A percentile compares a stretch with the other conserved stretches of the same genome.
These are phyloP conservation scores for Eucalyptus urophylla DNA, from an alignment of 345 rosid species.

Conservation along the genomic window DNA sequence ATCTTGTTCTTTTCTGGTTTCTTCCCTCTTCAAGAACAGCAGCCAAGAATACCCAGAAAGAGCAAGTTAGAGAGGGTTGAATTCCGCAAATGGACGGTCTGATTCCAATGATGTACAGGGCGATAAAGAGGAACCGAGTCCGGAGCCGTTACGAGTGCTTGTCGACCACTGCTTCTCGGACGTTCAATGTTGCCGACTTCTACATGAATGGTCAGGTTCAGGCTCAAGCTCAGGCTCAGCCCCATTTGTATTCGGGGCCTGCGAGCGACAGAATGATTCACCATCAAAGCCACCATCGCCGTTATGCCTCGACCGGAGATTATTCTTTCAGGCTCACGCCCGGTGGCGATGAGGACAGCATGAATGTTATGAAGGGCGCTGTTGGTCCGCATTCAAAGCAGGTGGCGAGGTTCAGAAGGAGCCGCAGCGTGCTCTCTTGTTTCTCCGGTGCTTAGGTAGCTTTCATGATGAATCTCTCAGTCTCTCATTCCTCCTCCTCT, in stretches of 20 bases:
- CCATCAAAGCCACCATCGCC: constrained; percentile 10
- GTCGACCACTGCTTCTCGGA: constrained; percentile 29
- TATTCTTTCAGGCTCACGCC: constrained; percentile 2
- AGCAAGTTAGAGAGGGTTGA: neutral
- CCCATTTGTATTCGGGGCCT: neutral
- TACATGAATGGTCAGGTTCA: neutral
- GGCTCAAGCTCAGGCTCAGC: neutral
- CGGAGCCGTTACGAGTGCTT: constrained; percentile 69
- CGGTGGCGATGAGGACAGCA: neutral
- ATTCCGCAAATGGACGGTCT: constrained; percentile 58
- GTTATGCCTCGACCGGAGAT: constrained; percentile 37
- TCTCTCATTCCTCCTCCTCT: neutral
- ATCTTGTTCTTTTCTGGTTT: neutral
- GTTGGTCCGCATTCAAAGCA: neutral
- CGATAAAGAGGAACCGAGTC: constrained; percentile 45
- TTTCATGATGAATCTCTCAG: neutral
- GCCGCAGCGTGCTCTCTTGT: constrained; percentile 43
- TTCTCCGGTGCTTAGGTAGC: constrained; percentile 11
- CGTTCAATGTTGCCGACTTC: constrained; percentile 19
- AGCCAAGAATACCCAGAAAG: neutral
- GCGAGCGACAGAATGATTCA: neutral
- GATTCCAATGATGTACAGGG: constrained; percentile 55
- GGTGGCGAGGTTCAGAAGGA: constrained; percentile 52
- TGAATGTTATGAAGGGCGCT: neutral
- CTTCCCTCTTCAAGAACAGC: neutral